A percentile compares a stretch with the other conserved stretches of the same genome.
Conservation (phyloP, 192 early-diverging fungal species). For the Umbelopsis sp. region DNA sequence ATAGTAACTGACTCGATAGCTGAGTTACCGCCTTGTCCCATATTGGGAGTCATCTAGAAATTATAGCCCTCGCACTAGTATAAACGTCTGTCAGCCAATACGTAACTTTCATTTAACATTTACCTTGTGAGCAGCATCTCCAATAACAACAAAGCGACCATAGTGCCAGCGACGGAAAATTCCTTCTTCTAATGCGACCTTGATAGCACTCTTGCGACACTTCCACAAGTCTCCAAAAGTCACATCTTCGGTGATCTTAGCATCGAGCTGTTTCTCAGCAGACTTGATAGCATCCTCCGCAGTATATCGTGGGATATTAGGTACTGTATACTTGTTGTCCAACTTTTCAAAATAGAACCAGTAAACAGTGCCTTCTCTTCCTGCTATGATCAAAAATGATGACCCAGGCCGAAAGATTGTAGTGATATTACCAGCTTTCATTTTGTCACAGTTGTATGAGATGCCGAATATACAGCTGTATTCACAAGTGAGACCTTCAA, state of each 20-base stretch:
- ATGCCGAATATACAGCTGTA: not conserved
- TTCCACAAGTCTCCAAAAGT: not conserved
- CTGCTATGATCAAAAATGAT: not conserved
- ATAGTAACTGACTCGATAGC: not conserved
- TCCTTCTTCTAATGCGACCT: constrained; percentile 24
- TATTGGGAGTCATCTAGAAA: not conserved
- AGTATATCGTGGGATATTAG: constrained; percentile 5
- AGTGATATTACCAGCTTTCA: not conserved
- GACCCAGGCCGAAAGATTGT: not conserved
- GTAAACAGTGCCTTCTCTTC: not conserved
- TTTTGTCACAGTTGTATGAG: not conserved
- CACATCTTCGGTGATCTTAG: not conserved
- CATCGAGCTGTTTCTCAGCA: not conserved
- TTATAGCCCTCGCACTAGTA: no score
- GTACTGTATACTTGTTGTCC: not conserved
- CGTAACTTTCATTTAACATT: not conserved
- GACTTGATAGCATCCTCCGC: not conserved
- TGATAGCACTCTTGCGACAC: not conserved
- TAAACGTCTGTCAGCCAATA: no score
- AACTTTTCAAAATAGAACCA: constrained; percentile 8
- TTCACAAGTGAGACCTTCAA: not conserved
- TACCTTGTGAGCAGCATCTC: constrained; percentile 26
- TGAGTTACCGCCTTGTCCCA: not conserved
- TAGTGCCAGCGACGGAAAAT: constrained; percentile 23
- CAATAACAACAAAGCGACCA: constrained; percentile 20